phyloP scores from a whole-genome alignment of 78 protist species.

The Capsaspora owczarzaki region DNA sequence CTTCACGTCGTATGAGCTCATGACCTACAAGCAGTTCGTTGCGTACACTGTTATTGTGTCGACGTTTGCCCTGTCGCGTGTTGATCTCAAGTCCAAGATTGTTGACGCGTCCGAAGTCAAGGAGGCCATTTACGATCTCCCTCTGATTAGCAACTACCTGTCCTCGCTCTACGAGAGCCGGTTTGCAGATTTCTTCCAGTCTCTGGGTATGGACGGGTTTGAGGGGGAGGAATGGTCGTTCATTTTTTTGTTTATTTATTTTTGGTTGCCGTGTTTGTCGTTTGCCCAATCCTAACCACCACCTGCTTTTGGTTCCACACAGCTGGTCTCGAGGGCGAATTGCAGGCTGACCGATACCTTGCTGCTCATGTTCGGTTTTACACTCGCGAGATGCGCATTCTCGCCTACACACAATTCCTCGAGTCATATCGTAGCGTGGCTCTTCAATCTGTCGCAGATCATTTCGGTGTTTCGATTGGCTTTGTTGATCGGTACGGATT shows the following conservation, averaged over 20 bases:
- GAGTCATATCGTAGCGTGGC: conserved; percentile 82
- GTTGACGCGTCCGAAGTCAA: conserved; percentile 88
- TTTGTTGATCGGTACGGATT: conserved; percentile 61
- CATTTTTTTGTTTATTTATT: too few species aligned
- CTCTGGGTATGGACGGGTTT: conserved; percentile 48
- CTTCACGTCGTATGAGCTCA: conserved; percentile 62
- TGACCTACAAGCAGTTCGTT: conserved; percentile 63
- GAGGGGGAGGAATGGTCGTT: neutral
- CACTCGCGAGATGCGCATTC: conserved; percentile 81
- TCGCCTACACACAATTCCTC: conserved; percentile 75
- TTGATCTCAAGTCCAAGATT: conserved; percentile 34
- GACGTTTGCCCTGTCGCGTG: conserved; percentile 63
- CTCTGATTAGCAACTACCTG: conserved; percentile 33
- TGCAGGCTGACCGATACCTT: conserved; percentile 52
- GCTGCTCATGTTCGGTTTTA: conserved; percentile 66
- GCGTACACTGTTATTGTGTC: conserved; percentile 62
- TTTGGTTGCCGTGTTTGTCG: neutral
- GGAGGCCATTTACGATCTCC: conserved; percentile 51
- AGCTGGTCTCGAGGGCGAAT: conserved; percentile 47
- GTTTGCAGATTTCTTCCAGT: conserved; percentile 58
- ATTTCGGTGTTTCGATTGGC: conserved; percentile 76
- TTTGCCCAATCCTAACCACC: neutral
- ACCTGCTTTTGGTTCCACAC: too few species aligned
- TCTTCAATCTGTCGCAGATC: conserved; percentile 71
- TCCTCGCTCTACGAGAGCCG: conserved; percentile 72